Evolutionary conservation across 805 yeast species (phyloP), one percentile per base, ranked within the genome.

Genomic region (Schizosaccharomyces cryophilus): DNA sequence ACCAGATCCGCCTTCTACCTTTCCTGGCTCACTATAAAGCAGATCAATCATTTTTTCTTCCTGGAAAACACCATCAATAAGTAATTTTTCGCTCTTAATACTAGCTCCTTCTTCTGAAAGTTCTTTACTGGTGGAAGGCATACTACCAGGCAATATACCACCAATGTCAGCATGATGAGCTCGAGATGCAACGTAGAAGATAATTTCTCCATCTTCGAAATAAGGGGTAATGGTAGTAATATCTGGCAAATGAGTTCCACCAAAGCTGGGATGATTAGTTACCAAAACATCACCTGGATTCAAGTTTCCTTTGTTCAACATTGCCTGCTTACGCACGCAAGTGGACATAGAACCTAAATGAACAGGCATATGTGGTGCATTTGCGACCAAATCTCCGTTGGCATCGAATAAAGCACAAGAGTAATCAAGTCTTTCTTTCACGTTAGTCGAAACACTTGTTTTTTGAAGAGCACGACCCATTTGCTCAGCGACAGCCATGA

Each of bases 131-230:
- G 84, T 82, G 9, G 96, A 95, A 17, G 96, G 96, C 88, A 89
- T 87, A 0, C 95, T 84, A 0, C 96, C 96, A 0, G 96, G 95
- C 42, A 87, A 72, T 62, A 84, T 80, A 15, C 95, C 94, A 19
- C 97, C 96, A 67, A 90, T 89, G 71, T 89, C 97, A 5, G 96
- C 89, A 72, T 90, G 97, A 72, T 89, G 97, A 1, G 96, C 96
- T 65, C 97, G 77, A 0, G 95, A 83, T 0, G 96, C 97, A 15
- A 87, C 88, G 75, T 87, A 89, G 69, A 89, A 89, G 31, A 87
- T 79, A 42, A 87, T 77, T 5, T 74, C 78, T 54, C 73, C 75
- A 24, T 61, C 60, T 17, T 79, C 74, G 68, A 87, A 84, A 1
- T 89, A 88, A 0, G 97, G 97, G 0, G 96, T 85, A 56, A 90